These are phyloP conservation scores for Fusarium staphyleae DNA, from an alignment of 2,329 filamentous ascomycete genomes.

Conservation along the genomic window DNA sequence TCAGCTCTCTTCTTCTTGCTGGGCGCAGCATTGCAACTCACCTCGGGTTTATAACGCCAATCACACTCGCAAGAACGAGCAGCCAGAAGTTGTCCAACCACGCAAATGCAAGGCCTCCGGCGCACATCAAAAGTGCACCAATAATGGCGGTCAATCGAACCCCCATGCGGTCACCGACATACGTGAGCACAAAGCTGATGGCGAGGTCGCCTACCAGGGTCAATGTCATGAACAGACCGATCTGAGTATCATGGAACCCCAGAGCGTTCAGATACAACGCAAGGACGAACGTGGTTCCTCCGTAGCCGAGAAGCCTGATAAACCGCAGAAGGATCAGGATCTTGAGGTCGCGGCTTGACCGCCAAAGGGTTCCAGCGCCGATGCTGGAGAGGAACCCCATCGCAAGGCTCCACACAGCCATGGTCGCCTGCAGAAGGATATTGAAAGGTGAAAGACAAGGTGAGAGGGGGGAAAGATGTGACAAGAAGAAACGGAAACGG, in stretches of 20 bases:
- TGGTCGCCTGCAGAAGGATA: not conserved
- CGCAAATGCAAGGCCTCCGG: conserved; percentile 26
- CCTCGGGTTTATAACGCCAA: conserved; percentile 35
- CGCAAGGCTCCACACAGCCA: conserved; percentile 8
- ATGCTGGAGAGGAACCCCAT: conserved; percentile 25
- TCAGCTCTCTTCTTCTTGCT: no score
- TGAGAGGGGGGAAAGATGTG: not conserved
- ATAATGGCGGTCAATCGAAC: conserved; percentile 22
- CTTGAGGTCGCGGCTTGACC: conserved; percentile 31
- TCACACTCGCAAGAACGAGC: conserved; percentile 25
- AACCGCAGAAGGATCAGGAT: conserved; percentile 32
- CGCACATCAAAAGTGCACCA: conserved; percentile 29
- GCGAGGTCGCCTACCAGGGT: conserved; percentile 34
- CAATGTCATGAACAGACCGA: conserved; percentile 35
- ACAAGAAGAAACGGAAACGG: not conserved
- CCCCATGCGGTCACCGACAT: conserved; percentile 28
- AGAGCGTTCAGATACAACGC: conserved; percentile 34
- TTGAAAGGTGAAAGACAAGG: no score
- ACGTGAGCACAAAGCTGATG: conserved; percentile 35
- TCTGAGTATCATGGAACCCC: conserved; percentile 28
- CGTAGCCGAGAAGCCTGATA: conserved; percentile 31
- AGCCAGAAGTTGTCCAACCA: conserved; percentile 34
- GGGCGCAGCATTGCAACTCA: not conserved
- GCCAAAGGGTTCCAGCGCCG: conserved; percentile 30
- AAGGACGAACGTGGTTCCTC: conserved; percentile 32